Base-by-base conservation (phyloP, 2,329 filamentous ascomycete genomes). In the Claviceps sp. region DNA sequence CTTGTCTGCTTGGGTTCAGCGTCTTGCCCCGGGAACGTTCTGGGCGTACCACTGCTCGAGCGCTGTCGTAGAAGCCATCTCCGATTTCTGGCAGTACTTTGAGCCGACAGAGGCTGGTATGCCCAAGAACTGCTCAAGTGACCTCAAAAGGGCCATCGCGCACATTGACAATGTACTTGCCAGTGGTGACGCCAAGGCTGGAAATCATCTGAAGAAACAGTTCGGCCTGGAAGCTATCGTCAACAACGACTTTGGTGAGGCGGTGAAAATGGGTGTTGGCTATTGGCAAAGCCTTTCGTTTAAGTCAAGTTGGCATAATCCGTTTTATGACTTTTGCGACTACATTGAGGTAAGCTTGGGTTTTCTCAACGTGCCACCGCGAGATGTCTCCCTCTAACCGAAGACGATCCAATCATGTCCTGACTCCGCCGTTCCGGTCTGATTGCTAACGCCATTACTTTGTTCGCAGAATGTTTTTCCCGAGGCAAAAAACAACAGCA, bases 11-110 rank as follows among this genome's bases (percentile, higher is more conserved):
- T 87, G 91, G 63, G 65, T 88, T 47, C 78, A 86, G 18, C 78
- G 81, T 47, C 65, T 82, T 13, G 89, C 90, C 61, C 87, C 87
- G 0, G 81, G 89, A 43, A 71, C 83, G 5, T 90, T 85, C 64
- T 89, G 78, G 75, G 87, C 77, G 3, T 78, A 84, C 7, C 88
- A 91, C 48, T 82, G 83, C 0, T 87, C 84, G 0, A 89, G 85
- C 1, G 87, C 84, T 1, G 85, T 90, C 1, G 84, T 84, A 0
- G 76, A 82, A 57, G 85, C 86, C 4, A 84, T 90, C 54, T 81
- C 78, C 57, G 83, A 89, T 59, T 87, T 82, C 66, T 89, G 84
- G 72, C 61, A 72, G 57, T 78, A 77, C 60, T 72, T 63, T 49
- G 67, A 72, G 50, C 71, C 71, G 1, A 67, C 72, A 1, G 65